Conservation (phyloP, 495 filamentous ascomycete genomes). For the Neurospora sp. region DNA sequence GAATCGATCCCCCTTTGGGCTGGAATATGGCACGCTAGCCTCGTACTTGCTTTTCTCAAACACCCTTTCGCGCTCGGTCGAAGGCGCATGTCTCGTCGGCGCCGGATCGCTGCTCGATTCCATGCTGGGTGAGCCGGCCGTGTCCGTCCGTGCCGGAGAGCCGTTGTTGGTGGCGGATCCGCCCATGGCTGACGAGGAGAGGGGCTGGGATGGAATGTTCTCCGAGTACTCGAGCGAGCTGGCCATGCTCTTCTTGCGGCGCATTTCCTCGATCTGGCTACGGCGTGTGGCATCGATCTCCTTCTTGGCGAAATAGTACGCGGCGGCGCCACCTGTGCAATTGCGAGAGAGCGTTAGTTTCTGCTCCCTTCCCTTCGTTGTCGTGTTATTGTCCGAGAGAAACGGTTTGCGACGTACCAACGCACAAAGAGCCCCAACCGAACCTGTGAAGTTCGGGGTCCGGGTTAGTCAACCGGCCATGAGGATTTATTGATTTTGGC, state of each 20-base stretch:
- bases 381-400: neutral
- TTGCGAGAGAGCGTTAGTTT: constrained; percentile 11
- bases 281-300: constrained; percentile 84
- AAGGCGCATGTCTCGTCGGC: constrained; percentile 70
- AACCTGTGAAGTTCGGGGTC: constrained; percentile 37
- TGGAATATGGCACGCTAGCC: constrained; percentile 53
- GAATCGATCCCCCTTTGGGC: constrained; percentile 78
- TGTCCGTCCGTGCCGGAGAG: constrained; percentile 40
- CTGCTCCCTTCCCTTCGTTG: neutral
- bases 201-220: constrained; percentile 20
- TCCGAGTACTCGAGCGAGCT: constrained; percentile 48
- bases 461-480: neutral
- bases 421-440: constrained; percentile 78
- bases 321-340: constrained; percentile 60
- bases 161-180: constrained; percentile 21
- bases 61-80: constrained; percentile 58
- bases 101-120: constrained; percentile 78
- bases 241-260: constrained; percentile 51
- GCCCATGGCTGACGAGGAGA: constrained; percentile 30
- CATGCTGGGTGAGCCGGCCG: constrained; percentile 62
- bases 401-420: constrained; percentile 43
- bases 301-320: constrained; percentile 94
- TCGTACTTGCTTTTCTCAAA: constrained; percentile 88
- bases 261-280: constrained; percentile 55
- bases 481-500: neutral